Evolutionary conservation across 23 red algal species (phyloP).

Genomic region (Gracilaria vermiculophylla): DNA sequence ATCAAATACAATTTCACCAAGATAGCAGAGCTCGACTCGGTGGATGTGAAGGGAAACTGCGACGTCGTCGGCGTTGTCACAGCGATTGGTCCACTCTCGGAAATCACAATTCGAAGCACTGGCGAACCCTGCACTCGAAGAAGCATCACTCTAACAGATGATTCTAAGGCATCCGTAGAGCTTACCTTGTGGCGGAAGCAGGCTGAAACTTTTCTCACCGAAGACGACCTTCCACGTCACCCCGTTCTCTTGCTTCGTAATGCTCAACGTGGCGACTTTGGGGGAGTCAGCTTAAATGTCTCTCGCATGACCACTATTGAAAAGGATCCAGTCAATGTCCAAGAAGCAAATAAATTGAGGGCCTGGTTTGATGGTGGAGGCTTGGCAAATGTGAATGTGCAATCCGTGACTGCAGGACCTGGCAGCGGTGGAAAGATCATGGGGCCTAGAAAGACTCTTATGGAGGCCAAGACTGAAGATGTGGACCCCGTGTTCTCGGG

Average conservation of each 20-base stretch:
- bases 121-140: conserved; percentile 72
- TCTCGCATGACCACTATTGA: conserved; percentile 75
- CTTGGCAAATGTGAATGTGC: conserved; percentile 34
- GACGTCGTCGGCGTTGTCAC: conserved; percentile 90
- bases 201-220: conserved; percentile 67
- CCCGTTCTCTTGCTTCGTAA: conserved; percentile 67
- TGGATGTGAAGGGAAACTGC: conserved; percentile 65
- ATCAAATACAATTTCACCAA: conserved; percentile 95
- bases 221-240: conserved; percentile 53
- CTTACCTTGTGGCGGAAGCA: conserved; percentile 91
- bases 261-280: conserved; percentile 87
- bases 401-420: conserved; percentile 24
- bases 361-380: conserved; percentile 92
- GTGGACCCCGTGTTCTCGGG: conserved; percentile 59
- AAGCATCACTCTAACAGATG: conserved; percentile 82
- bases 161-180: conserved; percentile 64
- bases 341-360: conserved; percentile 85
- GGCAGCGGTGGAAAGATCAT: conserved; percentile 39
- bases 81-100: conserved; percentile 54
- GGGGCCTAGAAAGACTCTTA: conserved; percentile 78
- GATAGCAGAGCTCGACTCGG: conserved; percentile 71
- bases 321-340: conserved; percentile 83
- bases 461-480: conserved; percentile 71
- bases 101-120: conserved; percentile 83
- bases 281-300: conserved; percentile 77